A percentile compares a stretch with the other conserved stretches of the same genome.
These are phyloP conservation scores for Fragosphaeria purpurea DNA, from an alignment of 2,329 filamentous ascomycete genomes.

Conservation along the genomic window DNA sequence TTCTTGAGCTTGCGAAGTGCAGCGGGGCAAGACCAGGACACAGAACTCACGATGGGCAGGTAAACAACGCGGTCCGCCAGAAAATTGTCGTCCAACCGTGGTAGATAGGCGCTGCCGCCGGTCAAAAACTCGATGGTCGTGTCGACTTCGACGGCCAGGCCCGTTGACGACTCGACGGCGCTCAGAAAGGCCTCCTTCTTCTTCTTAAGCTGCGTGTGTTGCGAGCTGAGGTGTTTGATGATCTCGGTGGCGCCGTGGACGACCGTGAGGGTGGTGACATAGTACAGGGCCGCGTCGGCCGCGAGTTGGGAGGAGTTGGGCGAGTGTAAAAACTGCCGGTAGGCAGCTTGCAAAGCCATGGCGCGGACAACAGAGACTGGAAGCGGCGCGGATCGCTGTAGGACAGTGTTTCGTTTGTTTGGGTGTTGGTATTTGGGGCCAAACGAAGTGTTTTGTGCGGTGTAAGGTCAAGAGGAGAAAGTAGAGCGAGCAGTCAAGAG, in stretches of 20 bases:
- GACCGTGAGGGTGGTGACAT: slow-evolving; percentile 78
- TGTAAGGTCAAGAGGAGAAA: no score
- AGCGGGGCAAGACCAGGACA: no score
- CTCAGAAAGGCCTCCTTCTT: slow-evolving; percentile 69
- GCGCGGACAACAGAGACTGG: not conserved
- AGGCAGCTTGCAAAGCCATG: slow-evolving; percentile 45
- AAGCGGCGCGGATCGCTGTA: not conserved
- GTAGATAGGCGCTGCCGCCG: slow-evolving; percentile 78
- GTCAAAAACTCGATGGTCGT: slow-evolving; percentile 72
- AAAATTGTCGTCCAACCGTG: slow-evolving; percentile 89
- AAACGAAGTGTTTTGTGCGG: no score
- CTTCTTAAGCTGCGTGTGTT: slow-evolving; percentile 69
- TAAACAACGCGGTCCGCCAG: slow-evolving; percentile 70
- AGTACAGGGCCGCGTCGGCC: slow-evolving; percentile 63
- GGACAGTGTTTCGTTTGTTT: no score
- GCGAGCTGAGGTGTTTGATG: slow-evolving; percentile 66
- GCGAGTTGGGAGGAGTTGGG: slow-evolving; percentile 55
- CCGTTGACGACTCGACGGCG: slow-evolving; percentile 59
- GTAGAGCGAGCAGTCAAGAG: no score
- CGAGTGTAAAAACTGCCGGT: slow-evolving; percentile 62
- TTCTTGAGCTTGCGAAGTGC: not conserved
- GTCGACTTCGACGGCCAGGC: slow-evolving; percentile 68
- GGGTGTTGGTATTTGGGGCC: no score
- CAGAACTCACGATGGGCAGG: slow-evolving; percentile 63
- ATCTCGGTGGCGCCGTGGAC: slow-evolving; percentile 64